Percentiles rank a stretch among this genome's conserved stretches.
These are phyloP conservation scores for Phytophthora sojae DNA, from an alignment of 352 stramenopile genomes.

Conservation along the genomic window DNA sequence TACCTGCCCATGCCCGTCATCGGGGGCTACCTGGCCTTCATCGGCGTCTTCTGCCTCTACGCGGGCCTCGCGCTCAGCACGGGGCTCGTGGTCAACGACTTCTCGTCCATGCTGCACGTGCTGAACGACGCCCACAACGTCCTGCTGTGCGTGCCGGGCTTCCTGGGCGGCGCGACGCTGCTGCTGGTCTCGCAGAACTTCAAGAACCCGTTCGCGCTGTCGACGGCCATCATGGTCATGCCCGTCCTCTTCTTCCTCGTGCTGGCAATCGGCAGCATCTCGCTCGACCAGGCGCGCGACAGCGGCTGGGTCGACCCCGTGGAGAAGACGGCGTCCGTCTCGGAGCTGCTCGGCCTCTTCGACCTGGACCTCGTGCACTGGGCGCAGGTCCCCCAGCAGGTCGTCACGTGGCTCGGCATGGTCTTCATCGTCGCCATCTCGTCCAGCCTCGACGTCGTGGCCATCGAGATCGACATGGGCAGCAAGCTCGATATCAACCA, in stretches of 20 bases:
- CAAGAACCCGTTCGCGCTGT: constrained; percentile 68
- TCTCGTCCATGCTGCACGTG: constrained; percentile 76
- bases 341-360: constrained; percentile 86
- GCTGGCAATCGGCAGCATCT: constrained; percentile 77
- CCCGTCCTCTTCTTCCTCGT: constrained; percentile 90
- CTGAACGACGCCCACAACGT: constrained; percentile 55
- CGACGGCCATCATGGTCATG: constrained; percentile 86
- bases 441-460: constrained; percentile 95
- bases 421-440: constrained; percentile 97
- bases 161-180: constrained; percentile 82
- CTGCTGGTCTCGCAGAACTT: constrained; percentile 78
- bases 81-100: constrained; percentile 83
- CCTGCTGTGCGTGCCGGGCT: constrained; percentile 80
- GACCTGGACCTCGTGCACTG: constrained; percentile 92
- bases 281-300: constrained; percentile 87
- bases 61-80: constrained; percentile 92
- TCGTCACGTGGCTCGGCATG: constrained; percentile 94
- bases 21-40: constrained; percentile 97
- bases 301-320: constrained; percentile 88
- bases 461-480: constrained; percentile 97
- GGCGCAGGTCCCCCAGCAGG: constrained; percentile 84
- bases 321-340: constrained; percentile 55
- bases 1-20: constrained; percentile 97
- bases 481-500: constrained; percentile 94
- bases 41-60: constrained; percentile 95